Percentiles rank a stretch among this genome's conserved stretches.
phyloP scores from a whole-genome alignment of 2,329 filamentous ascomycete genomes.

The Didymella segeticola region DNA sequence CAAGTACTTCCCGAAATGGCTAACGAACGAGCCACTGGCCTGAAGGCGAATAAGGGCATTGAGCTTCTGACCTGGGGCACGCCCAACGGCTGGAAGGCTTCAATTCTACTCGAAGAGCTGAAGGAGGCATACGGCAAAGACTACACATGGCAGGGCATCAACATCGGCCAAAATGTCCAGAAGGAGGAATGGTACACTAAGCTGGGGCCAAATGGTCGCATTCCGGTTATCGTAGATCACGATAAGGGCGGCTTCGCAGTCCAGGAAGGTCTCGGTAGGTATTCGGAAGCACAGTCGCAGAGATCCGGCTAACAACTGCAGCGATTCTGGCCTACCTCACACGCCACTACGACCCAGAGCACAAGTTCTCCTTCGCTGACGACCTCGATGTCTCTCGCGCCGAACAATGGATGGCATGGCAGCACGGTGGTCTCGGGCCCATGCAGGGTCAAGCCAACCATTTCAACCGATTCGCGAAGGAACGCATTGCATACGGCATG shows the following conservation, averaged over 20 bases:
- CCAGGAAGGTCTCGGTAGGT: conserved; percentile 50
- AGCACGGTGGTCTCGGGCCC: conserved; percentile 53
- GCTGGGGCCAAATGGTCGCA: conserved; percentile 69
- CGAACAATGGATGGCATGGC: conserved; percentile 71
- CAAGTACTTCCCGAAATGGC: conserved; percentile 34
- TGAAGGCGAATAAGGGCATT: conserved; percentile 68
- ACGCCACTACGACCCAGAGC: conserved; percentile 55
- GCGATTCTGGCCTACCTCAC: conserved; percentile 55
- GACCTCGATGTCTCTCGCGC: conserved; percentile 54
- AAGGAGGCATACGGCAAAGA: conserved; percentile 67
- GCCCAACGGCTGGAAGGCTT: conserved; percentile 61
- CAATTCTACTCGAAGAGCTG: conserved; percentile 70
- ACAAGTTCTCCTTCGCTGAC: conserved; percentile 56
- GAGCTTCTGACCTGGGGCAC: conserved; percentile 67
- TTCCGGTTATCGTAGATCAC: conserved; percentile 71
- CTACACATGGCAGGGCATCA: conserved; percentile 65
- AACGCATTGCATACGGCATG: conserved; percentile 54
- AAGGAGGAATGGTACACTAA: conserved; percentile 72
- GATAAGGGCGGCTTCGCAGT: conserved; percentile 65
- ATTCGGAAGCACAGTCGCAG: not conserved
- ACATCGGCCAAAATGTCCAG: conserved; percentile 67
- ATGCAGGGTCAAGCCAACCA: conserved; percentile 54
- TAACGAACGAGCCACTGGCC: conserved; percentile 57
- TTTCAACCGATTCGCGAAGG: conserved; percentile 52
- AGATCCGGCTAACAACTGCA: conserved; percentile 19